phyloP scores from a whole-genome alignment of 1,284 basidiomycete species.

The Ustilago nuda region DNA sequence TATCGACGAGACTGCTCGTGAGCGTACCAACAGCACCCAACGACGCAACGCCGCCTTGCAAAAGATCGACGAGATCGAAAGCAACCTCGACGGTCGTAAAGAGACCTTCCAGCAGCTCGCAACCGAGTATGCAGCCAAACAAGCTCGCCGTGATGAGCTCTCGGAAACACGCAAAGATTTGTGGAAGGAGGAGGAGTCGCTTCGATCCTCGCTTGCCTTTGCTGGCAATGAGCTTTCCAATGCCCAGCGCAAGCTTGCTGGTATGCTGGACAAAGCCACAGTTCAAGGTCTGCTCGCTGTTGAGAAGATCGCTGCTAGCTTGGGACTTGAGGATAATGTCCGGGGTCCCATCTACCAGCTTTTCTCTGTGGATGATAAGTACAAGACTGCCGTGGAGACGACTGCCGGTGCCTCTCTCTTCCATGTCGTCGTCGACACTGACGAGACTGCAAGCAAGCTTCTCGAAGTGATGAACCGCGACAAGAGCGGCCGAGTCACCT shows the following conservation, averaged over 20 bases:
- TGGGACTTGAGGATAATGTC: constrained; percentile 78
- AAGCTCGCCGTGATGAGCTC: constrained; percentile 68
- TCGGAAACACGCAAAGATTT: constrained; percentile 71
- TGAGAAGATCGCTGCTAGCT: constrained; percentile 80
- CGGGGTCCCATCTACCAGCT: constrained; percentile 94
- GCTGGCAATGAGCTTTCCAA: constrained; percentile 83
- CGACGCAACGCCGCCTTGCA: constrained; percentile 68
- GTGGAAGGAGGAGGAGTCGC: constrained; percentile 79
- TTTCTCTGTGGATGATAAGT: constrained; percentile 91
- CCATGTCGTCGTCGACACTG: constrained; percentile 96
- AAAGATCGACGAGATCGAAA: constrained; percentile 80
- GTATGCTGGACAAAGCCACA: constrained; percentile 93
- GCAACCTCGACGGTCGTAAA: constrained; percentile 75
- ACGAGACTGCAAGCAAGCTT: constrained; percentile 87
- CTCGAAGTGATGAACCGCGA: constrained; percentile 93
- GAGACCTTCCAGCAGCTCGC: constrained; percentile 46
- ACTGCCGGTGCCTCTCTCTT: constrained; percentile 96
- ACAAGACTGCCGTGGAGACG: constrained; percentile 91
- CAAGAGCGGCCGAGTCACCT: constrained; percentile 92
- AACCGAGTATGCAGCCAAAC: constrained; percentile 52
- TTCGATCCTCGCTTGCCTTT: constrained; percentile 80
- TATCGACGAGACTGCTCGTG: constrained; percentile 44
- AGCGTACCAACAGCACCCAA: constrained; percentile 32
- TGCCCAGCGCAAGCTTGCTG: constrained; percentile 81
- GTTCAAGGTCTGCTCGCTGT: constrained; percentile 86